Evolutionary conservation across 129 eudicot genomes (phyloP), one percentile per base, ranked within the genome.

Genomic region (Tanacetum coccineum): DNA sequence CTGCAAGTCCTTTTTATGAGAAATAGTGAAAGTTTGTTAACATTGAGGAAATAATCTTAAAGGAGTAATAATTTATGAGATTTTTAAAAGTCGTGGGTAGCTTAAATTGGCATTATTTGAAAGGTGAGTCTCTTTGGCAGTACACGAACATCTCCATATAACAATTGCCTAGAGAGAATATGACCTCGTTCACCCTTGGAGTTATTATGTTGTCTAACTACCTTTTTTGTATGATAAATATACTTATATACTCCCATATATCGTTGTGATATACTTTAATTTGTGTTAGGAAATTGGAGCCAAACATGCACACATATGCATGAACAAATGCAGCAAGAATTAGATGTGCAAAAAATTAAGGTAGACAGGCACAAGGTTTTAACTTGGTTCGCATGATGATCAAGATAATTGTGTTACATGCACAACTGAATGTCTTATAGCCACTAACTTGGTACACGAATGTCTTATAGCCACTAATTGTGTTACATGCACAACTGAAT

Each of bases 51-150:
- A 14, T 65, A 56, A 52, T 66, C 26, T 64, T 51, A 22, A 36
- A 67, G 30, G 22, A 3, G 32, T 72, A 13, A 78, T 42, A 59
- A 42, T 40, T 60, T 32, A 66, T 67, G 70, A 50, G 25, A 26
- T 66, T 58, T 72, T 72, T 70, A 72, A 68, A 47, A 51, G 79
- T 36, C 59, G 73, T 58, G 40, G 20, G 68, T 36, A 49, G 64
- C 63, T 74, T 64, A 49, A 62, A 65, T 63, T 73, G 80, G 68
- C 64, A 25, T 74, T 74, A 79, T 74, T 63, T 40, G 74, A 63
- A 68, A 40, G 48, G 62, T 68, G 76, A 78, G 66, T 62, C 78
- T 57, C 14, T 44, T 53, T 22, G 67, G 48, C 73, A 78, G n/a
- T 49, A 71, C 62, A 77, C 50, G 49, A 66, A 70, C 20, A 48